Evolutionary conservation across 1,139 yeast species (phyloP).

Genomic region (Scheffersomyces parashehatae): DNA sequence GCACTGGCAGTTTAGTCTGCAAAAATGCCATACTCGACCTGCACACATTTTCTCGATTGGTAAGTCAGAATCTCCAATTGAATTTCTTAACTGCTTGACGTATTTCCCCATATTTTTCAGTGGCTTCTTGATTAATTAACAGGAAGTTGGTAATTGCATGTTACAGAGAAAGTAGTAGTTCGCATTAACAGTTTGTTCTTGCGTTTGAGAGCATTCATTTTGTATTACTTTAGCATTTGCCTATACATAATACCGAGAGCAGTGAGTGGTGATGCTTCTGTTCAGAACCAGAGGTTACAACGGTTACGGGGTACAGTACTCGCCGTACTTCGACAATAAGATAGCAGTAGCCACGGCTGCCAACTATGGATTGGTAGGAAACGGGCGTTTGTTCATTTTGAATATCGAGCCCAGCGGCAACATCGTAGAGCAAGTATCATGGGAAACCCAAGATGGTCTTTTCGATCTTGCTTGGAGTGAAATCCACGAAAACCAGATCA

Average conservation of each 20-base stretch:
- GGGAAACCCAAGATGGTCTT: slow-evolving; percentile 92
- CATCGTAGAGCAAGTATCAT: slow-evolving; percentile 54
- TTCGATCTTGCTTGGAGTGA: slow-evolving; percentile 93
- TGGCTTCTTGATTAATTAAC: background rate
- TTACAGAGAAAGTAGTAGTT: too few species aligned
- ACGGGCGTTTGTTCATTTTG: slow-evolving; percentile 75
- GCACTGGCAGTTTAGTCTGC: too few species aligned
- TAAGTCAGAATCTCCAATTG: too few species aligned
- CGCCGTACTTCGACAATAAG: slow-evolving; percentile 88
- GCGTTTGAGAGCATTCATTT: too few species aligned
- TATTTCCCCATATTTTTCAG: too few species aligned
- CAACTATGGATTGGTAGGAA: slow-evolving; percentile 92
- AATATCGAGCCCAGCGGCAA: slow-evolving; percentile 68
- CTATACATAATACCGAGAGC: background rate
- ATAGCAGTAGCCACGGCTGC: slow-evolving; percentile 90
- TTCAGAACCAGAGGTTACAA: slow-evolving; percentile 80
- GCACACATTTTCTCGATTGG: too few species aligned
- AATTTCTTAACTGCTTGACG: too few species aligned
- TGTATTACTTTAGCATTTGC: background rate
- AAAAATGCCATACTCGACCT: too few species aligned
- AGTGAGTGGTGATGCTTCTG: slow-evolving; percentile 54
- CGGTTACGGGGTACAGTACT: slow-evolving; percentile 86
- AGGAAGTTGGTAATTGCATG: background rate
- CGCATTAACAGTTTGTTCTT: too few species aligned
- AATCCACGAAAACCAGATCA: slow-evolving; percentile 79